Percentiles rank a stretch among this genome's conserved stretches.
Evolutionary conservation across 495 filamentous ascomycete species (phyloP).

Genomic region (Cladorrhinum samala): DNA sequence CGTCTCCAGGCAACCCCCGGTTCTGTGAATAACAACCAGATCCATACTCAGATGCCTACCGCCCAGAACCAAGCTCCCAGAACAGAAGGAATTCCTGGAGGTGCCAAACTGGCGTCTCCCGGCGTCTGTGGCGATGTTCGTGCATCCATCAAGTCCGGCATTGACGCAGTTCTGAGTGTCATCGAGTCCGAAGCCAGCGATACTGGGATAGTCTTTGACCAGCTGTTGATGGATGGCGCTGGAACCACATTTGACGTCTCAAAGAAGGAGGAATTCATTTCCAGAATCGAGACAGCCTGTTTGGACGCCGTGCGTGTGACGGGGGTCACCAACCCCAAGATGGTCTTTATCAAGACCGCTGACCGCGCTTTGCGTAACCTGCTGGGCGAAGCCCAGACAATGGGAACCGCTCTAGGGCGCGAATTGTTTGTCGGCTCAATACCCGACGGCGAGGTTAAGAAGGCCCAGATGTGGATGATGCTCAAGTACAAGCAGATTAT

Average conservation of each 20-base stretch:
- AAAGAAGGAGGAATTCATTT: not conserved
- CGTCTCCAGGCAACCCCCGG: not conserved
- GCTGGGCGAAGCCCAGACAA: not conserved
- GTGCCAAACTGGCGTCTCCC: constrained; percentile 5
- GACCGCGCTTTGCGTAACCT: not conserved
- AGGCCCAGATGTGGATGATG: not conserved
- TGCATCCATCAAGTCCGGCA: constrained; percentile 7
- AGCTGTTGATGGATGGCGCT: not conserved
- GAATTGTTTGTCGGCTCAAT: not conserved
- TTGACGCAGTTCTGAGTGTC: constrained; percentile 3
- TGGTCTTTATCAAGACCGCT: not conserved
- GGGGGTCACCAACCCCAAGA: not conserved
- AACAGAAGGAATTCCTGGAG: too few species aligned
- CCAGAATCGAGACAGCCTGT: not conserved
- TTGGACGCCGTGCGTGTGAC: not conserved
- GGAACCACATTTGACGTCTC: not conserved
- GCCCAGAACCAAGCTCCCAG: too few species aligned
- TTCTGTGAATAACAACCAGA: too few species aligned
- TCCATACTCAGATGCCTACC: too few species aligned
- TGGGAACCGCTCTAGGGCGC: not conserved
- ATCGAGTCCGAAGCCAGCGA: constrained; percentile 1
- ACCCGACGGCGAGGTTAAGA: not conserved
- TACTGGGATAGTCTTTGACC: constrained; percentile 2
- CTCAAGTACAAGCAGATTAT: not conserved
- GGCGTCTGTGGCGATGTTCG: not conserved